phyloP scores from a whole-genome alignment of 2,329 filamentous ascomycete genomes.

The Hymenoscyphus repandus region DNA sequence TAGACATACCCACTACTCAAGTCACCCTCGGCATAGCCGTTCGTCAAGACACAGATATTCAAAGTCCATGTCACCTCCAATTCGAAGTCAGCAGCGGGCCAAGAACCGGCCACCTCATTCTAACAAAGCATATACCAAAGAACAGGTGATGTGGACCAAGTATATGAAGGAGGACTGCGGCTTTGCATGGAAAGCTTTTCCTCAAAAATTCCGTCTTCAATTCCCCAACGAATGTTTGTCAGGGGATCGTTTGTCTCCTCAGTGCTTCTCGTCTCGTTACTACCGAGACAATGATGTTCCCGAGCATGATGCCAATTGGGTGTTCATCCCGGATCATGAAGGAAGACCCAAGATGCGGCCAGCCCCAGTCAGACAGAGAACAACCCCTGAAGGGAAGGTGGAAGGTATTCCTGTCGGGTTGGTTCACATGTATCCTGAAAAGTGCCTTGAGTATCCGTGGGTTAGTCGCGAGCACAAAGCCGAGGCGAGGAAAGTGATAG shows the following conservation, averaged over 20 bases:
- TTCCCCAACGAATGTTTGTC: background rate
- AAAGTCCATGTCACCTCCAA: background rate
- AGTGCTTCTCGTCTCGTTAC: constrained; percentile 15
- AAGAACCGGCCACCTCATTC: constrained; percentile 2
- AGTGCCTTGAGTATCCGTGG: constrained; percentile 11
- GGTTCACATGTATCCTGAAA: constrained; percentile 11
- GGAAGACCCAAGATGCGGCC: background rate
- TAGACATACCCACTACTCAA: too few species aligned
- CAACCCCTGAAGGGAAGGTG: constrained; percentile 6
- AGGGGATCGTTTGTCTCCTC: constrained; percentile 4
- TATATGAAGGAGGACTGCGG: constrained; percentile 12
- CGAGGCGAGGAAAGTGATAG: background rate
- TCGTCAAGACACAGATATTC: background rate
- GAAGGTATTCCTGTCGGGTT: constrained; percentile 9
- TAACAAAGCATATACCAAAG: constrained; percentile 11
- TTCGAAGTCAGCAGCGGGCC: background rate
- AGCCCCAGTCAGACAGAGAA: constrained; percentile 6
- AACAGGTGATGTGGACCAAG: constrained; percentile 11
- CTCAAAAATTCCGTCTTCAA: background rate
- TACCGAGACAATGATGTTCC: constrained; percentile 13
- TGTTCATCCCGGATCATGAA: background rate
- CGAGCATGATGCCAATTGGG: constrained; percentile 5
- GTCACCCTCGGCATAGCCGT: background rate
- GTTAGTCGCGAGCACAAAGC: constrained; percentile 10
- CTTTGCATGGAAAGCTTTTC: constrained; percentile 3